These are phyloP conservation scores for Termitomyces sp. DNA, from an alignment of 768 basidiomycete species.

Conservation along the genomic window DNA sequence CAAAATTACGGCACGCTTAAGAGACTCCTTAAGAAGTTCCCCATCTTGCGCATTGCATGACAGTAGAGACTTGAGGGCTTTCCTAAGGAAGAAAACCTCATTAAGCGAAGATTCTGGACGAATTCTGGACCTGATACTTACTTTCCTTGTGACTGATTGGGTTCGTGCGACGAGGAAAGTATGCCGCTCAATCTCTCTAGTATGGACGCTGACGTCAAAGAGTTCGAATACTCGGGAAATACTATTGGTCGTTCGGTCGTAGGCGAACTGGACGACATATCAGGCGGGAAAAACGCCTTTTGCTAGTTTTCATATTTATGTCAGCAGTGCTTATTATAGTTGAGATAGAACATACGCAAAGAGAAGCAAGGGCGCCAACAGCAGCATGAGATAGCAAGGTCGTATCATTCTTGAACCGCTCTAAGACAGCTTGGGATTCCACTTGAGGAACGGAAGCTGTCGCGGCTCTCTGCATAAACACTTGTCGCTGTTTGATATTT, in stretches of 20 bases:
- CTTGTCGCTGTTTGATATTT: constrained; percentile 60
- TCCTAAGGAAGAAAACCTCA: constrained; percentile 38
- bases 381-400: constrained; percentile 72
- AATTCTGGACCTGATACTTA: constrained; percentile 32
- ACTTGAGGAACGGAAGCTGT: constrained; percentile 49
- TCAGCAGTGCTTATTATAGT: not conserved
- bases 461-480: constrained; percentile 66
- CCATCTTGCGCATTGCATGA: constrained; percentile 47
- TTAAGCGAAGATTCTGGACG: not conserved
- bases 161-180: constrained; percentile 50
- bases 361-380: constrained; percentile 79
- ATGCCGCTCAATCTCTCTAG: constrained; percentile 69
- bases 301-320: constrained; percentile 37
- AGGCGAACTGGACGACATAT: constrained; percentile 54
- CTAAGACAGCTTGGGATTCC: constrained; percentile 43
- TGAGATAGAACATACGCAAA: constrained; percentile 60
- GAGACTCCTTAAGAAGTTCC: constrained; percentile 55
- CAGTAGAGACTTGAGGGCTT: constrained; percentile 68
- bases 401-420: constrained; percentile 67
- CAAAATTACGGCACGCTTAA: constrained; percentile 65
- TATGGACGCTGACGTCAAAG: constrained; percentile 44
- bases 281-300: constrained; percentile 71
- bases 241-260: constrained; percentile 43
- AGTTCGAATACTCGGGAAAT: constrained; percentile 43
- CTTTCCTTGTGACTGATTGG: constrained; percentile 57